phyloP scores from a whole-genome alignment of 2,329 filamentous ascomycete genomes.

The Alternaria atra region DNA sequence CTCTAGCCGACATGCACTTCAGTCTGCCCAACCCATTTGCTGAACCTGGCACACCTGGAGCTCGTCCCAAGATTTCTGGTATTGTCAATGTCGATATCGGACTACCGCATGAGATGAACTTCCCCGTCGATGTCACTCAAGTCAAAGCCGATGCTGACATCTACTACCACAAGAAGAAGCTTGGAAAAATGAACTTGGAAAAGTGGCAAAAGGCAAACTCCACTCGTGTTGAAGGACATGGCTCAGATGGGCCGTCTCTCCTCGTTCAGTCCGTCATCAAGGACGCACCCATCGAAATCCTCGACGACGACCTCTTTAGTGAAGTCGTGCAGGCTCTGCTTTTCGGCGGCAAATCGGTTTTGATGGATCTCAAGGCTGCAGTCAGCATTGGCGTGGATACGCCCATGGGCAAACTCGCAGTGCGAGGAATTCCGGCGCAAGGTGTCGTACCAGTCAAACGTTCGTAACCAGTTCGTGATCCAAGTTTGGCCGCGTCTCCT shows the following conservation, averaged over 20 bases:
- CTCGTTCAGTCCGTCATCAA: constrained; percentile 79
- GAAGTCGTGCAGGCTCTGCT: constrained; percentile 82
- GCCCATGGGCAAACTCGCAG: constrained; percentile 78
- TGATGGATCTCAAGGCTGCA: constrained; percentile 76
- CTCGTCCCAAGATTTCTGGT: constrained; percentile 82
- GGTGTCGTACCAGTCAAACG: constrained; percentile 91
- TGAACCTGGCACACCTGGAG: constrained; percentile 75
- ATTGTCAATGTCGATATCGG: constrained; percentile 80
- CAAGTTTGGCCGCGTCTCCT: constrained; percentile 26
- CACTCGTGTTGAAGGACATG: constrained; percentile 68
- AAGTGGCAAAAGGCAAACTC: constrained; percentile 89
- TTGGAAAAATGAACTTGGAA: constrained; percentile 80
- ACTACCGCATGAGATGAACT: constrained; percentile 86
- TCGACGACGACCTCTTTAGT: constrained; percentile 79
- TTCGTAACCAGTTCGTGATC: constrained; percentile 71
- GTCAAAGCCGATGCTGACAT: constrained; percentile 83
- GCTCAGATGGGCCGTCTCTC: constrained; percentile 69
- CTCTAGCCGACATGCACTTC: constrained; percentile 85
- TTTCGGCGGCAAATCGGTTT: constrained; percentile 75
- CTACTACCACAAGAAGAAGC: constrained; percentile 77
- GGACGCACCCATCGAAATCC: constrained; percentile 83
- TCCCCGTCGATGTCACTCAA: constrained; percentile 78
- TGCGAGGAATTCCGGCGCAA: constrained; percentile 84
- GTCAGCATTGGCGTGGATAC: constrained; percentile 87
- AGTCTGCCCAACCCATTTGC: constrained; percentile 82